Base-by-base conservation (phyloP, 805 yeast species). In the Cyberlindnera euphorbiae region DNA sequence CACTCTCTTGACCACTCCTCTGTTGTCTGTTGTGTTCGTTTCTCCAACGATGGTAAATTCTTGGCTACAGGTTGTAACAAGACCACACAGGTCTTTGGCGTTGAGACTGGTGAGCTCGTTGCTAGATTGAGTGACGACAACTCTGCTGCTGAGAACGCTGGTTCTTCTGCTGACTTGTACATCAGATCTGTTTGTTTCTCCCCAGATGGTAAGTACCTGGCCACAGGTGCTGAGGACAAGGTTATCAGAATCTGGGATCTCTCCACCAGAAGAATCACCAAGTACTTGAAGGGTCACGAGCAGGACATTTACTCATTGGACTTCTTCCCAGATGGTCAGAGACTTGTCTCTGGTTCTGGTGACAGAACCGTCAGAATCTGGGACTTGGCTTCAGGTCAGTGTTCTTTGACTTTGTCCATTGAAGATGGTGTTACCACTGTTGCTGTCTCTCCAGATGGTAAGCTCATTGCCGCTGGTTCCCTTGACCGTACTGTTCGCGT, bases 341-440 rank as follows among this genome's bases (percentile, higher is more conserved):
- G 88, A 59, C 74, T 90, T 51, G 96, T 90, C 19, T 82, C 95
- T 14, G 98, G 98, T 26, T 82, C 94, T 12, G 98, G 98, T 39
- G 98, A 90, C 64, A 77, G 95, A 53, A 87, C 96, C 13, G 97
- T 90, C 24, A 76, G 96, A 59, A 82, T 93, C 55, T 90, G 98
- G 98, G 96, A 90, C 62, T 74, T 89, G 57, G 77, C 84, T 50
- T 75, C 87, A 26, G 93, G 95, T 17, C 88, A 85, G 64, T 86
- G 96, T 60, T 79, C 88, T 16, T 71, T 88, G 55, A 88, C 96
- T 31, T 70, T 90, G 47, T 77, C 88, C 13, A 89, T 90, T 52
- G 97, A 90, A 63, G 97, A 90, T 60, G 98, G 98, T 50, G 97
- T 90, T 36, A 90, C 98, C 38, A 90, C 98, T 0, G 97, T 90